Base-by-base conservation (phyloP, 106 monocot species). In the Iris macrosiphon region DNA sequence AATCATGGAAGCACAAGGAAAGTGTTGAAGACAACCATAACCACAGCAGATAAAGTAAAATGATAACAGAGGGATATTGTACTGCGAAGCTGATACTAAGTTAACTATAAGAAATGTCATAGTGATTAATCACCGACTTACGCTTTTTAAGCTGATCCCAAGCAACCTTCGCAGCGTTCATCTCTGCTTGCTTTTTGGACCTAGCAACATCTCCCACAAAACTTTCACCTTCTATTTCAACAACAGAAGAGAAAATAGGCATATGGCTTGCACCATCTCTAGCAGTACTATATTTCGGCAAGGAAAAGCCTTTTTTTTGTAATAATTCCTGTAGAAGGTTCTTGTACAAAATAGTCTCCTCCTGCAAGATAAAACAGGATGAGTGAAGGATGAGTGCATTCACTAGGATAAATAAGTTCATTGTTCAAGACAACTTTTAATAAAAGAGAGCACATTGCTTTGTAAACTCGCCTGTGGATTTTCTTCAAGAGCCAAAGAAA, bases 121-220 rank as follows among this genome's bases (percentile, higher is more conserved):
- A n/a, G n/a, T n/a, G n/a, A n/a, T n/a, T n/a, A n/a, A n/a, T n/a
- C n/a, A n/a, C n/a, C 15, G 17, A 73, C 75, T 82, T 72, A 96
- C 95, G 52, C 31, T 82, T 72, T 53, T 69, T 59, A 6, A 89
- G 51, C 40, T 27, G 23, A 30, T 27, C 11, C 55, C 65, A 96
- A 26, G 95, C 95, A 46, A 96, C 69, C 63, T 83, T 89, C 4
- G 95, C 95, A 66, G 95, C 89, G 80, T 81, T 79, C 66, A 74
- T 65, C 72, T 96, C 89, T 29, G 95, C 89, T 56, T 82, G 89
- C 44, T 80, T 96, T 61, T 83, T 96, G 7, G 71, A 77, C 18
- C 54, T 86, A 16, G 66, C 85, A 65, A 4, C 40, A 17, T 55
- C 62, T 52, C 95, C 95, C 17, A 72, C 21, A 61, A 80, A 96